phyloP scores from a whole-genome alignment of 257 asterid genomes.

The Solanum medicagineum region DNA sequence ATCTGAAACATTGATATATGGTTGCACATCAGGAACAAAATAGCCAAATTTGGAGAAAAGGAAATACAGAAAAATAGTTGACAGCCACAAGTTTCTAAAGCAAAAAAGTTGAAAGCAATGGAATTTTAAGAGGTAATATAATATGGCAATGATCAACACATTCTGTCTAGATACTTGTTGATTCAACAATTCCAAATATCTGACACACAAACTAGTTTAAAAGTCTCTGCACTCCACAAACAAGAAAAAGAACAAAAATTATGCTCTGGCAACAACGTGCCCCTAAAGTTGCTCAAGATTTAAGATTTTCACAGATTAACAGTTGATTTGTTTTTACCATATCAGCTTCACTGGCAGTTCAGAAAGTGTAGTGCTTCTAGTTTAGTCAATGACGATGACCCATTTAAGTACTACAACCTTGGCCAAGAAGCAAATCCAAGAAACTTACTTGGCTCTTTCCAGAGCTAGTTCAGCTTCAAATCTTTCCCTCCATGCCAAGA shows the following conservation, averaged over 20 bases:
- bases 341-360: not conserved
- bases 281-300: not conserved
- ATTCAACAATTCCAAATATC: not conserved
- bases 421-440: slow-evolving; percentile 2
- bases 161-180: not conserved
- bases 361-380: not conserved
- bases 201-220: not conserved
- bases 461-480: slow-evolving; percentile 98
- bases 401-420: not conserved
- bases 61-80: not conserved
- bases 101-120: not conserved
- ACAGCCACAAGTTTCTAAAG: not conserved
- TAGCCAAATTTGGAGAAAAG: not conserved
- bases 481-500: slow-evolving; percentile 98
- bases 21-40: not conserved
- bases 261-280: not conserved
- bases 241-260: not conserved
- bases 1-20: slow-evolving; percentile 32
- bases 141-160: not conserved
- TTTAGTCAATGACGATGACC: not conserved
- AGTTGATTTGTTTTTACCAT: not conserved
- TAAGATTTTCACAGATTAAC: not conserved
- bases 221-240: not conserved
- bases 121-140: not conserved
- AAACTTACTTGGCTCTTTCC: slow-evolving; percentile 92